Base-by-base conservation (phyloP, 106 monocot species). In the Acanthochlamys bracteata region DNA sequence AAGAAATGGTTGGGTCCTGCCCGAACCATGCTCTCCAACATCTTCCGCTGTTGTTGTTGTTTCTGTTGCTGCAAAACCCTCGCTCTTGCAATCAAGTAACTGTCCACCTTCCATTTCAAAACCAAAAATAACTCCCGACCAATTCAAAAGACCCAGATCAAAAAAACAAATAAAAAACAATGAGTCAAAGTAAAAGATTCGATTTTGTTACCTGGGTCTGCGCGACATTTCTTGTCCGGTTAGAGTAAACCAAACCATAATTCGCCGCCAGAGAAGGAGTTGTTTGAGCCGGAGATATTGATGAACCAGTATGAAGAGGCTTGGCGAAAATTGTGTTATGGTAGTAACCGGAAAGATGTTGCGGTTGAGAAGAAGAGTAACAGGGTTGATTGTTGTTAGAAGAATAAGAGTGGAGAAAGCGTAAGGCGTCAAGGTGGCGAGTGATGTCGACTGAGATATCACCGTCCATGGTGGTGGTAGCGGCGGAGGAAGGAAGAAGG, bases 391-490 rank as follows among this genome's bases (percentile, higher is more conserved):
- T 15, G 17, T 19, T 51, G 9, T 2, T 19, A 51, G n/a, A 51
- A 19, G 51, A 51, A 51, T 10, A 8, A 14, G 8, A 51, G 8
- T 51, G 51, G 51, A 51, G 51, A 51, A 51, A 3, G 51, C 17
- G 51, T 3, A 51, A 13, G 9, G 51, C 2, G 43, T 20, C n/a
- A 51, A 13, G 51, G 24, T 20, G 26, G 25, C 11, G 58, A 43
- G 10, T 24, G 6, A 33, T 33, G 33, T 33, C 33, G 6, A 3
- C n/a, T n/a, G n/a, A 33, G 1, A 33, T 6, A 33, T 33, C 33
- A 33, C 33, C 33, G 33, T 6, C 76, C 69, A 51, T 64, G 60
- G 42, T 45, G 13, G 15, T 69, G 57, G 15, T 76, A 60, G 39
- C 21, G 42, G n/a, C 72, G 45, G 49, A 53, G 11, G 43, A 22